Base-by-base conservation (phyloP, 2,329 filamentous ascomycete genomes). In the Colletotrichum falcatum region DNA sequence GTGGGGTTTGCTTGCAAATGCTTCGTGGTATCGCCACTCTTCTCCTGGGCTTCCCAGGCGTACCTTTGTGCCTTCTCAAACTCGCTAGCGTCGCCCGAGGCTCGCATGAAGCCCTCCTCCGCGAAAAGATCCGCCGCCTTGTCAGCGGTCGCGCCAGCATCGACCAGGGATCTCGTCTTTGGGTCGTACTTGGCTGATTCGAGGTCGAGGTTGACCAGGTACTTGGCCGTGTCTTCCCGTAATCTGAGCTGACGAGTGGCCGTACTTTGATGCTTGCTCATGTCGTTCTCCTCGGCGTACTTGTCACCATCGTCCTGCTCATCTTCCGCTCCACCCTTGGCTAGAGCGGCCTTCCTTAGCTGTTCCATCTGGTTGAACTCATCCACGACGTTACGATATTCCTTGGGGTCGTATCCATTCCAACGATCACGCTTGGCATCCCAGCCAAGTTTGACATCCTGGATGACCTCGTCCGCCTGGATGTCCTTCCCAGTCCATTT, bases 131-230 rank as follows among this genome's bases (percentile, higher is more conserved):
- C 90, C 9, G 95, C 92, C 3, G 93, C 92, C 75, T 91, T 91
- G 82, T 97, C 94, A 28, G 89, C 89, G 39, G 91, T 93, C 8
- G 92, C 94, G 58, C 94, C 94, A 73, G 89, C 90, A 77, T 97
- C 94, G 28, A 97, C 92, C 86, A 99, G 94, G 11, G 93, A 92
- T 76, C 96, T 89, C 16, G 95, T 98, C 79, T 99, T 99, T 0
- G 96, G 96, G 77, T 99, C 95, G 82, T 99, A 99, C 80, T 97
- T 97, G 1, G 97, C 96, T 1, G 95, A 98, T 77, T 99, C 96
- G 3, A 97, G 87, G 78, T 99, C 96, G 35, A 99, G 88, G 78
- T 98, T 98, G 11, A 98, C 85, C 3, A 99, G 86, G 79, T 99
- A 99, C 78, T 98, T 98, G 28, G 96, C 96, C 0, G 96, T 99